Base-by-base conservation (phyloP, 805 yeast species). In the Priceomyces melissophilus region DNA sequence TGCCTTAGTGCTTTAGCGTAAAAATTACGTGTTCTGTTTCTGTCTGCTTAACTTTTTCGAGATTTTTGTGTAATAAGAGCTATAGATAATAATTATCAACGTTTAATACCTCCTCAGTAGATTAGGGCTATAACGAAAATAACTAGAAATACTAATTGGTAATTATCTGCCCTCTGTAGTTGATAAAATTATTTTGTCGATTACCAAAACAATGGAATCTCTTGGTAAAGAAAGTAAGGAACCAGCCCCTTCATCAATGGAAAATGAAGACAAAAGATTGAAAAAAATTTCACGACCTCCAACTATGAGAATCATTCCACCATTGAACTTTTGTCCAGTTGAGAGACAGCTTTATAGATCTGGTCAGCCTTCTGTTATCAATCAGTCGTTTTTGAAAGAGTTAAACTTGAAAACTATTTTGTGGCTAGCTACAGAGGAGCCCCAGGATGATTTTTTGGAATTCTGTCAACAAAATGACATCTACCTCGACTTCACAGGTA, bases 381-480 rank as follows among this genome's bases (percentile, higher is more conserved):
- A 89, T 60, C 90, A 90, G 63, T 83, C 91, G 37, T 93, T 91
- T 57, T 63, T 93, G 27, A 73, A 81, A 44, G 84, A 85, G 49
- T 70, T 91, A 45, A 73, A 84, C 42, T 69, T 91, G 39, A 81
- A 80, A 41, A 84, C 95, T 3, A 84, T 93, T 27, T 77, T 93
- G 4, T 91, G 99, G 99, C 71, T 93, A 34, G 96, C 97, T 1
- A 84, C 85, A 29, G 99, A 91, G 57, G 99, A 91, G 59, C 99
- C 99, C 0, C 84, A 81, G 45, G 98, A 91, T 54, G 85, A 82
- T 37, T 78, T 93, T 48, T 65, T 89, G 40, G 90, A 83, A 53
- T 93, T 87, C 60, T 86, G 90, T 35, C 87, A 83, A 44, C 76
- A 73, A 15, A 74, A 83, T 50, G 75, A 78, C 43, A 88, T 93